phyloP scores from a whole-genome alignment of 306 rosid genomes.

The Quillaja saponaria region DNA sequence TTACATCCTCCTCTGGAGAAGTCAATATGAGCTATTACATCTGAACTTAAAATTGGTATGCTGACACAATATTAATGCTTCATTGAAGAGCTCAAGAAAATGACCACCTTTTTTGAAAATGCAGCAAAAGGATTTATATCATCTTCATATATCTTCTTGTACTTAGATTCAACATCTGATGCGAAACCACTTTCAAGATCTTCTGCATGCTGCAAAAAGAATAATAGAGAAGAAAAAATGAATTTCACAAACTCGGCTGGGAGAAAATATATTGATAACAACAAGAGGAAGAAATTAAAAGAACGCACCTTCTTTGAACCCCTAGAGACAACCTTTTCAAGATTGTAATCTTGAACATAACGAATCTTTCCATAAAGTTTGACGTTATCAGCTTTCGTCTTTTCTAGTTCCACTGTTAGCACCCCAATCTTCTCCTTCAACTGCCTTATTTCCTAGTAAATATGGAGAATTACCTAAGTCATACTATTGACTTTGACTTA shows the following conservation, averaged over 20 bases:
- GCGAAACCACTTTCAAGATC: conserved; percentile 92
- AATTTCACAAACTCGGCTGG: too few species aligned
- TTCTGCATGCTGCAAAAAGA: conserved; percentile 68
- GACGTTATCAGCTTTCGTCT: conserved; percentile 90
- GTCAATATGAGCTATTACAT: conserved; percentile 21
- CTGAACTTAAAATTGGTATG: conserved; percentile 14
- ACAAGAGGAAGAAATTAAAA: conserved; percentile 13
- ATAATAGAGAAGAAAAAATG: not conserved
- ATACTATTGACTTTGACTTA: conserved; percentile 25
- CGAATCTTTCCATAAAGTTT: conserved; percentile 97
- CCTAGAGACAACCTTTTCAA: conserved; percentile 89
- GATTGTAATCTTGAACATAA: conserved; percentile 93
- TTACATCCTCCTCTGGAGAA: conserved; percentile 7
- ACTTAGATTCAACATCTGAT: conserved; percentile 97
- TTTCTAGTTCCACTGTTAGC: conserved; percentile 81
- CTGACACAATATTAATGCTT: conserved; percentile 4
- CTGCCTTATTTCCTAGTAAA: conserved; percentile 76
- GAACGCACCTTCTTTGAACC: conserved; percentile 83
- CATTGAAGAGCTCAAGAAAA: conserved; percentile 17
- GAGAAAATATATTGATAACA: not conserved
- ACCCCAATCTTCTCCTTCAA: conserved; percentile 89
- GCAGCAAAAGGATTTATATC: conserved; percentile 99
- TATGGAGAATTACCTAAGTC: conserved; percentile 26
- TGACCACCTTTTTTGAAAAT: conserved; percentile 84
- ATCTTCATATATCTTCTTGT: conserved; percentile 96